Conservation (phyloP, 2,329 filamentous ascomycete genomes). For the Epicoccum nigrum region DNA sequence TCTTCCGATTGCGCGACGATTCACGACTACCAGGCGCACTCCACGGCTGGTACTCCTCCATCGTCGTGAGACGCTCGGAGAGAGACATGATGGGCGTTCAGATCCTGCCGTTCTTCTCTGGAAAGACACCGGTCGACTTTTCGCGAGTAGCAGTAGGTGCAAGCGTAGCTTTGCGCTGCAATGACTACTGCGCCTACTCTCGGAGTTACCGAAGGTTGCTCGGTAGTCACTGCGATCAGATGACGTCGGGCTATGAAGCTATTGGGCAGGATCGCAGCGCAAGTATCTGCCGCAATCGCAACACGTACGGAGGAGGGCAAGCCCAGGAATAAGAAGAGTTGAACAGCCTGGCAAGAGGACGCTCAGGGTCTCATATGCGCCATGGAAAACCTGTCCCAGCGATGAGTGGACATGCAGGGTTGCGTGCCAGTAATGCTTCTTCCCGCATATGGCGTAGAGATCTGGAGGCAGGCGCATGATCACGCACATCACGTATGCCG, state of each 20-base stretch:
- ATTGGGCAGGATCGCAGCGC: constrained; percentile 3
- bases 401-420: constrained; percentile 24
- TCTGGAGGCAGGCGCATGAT: constrained; percentile 31
- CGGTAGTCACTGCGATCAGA: constrained; percentile 3
- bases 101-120: not conserved
- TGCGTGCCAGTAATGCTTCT: constrained; percentile 16
- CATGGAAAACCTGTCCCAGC: constrained; percentile 10
- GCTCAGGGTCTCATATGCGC: constrained; percentile 25
- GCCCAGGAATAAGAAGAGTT: not conserved
- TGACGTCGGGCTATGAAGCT: constrained; percentile 8
- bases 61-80: constrained; percentile 46
- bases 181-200: constrained; percentile 1
- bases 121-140: not conserved
- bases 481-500: constrained; percentile 23
- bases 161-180: not conserved
- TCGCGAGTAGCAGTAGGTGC: not conserved
- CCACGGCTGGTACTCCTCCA: constrained; percentile 51
- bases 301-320: not conserved
- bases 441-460: constrained; percentile 22
- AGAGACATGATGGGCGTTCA: constrained; percentile 44
- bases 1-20: constrained; percentile 51
- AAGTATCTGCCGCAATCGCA: not conserved
- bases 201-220: constrained; percentile 1
- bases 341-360: not conserved
- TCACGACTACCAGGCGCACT: constrained; percentile 46